Evolutionary conservation across 2,329 filamentous ascomycete genomes (phyloP), one percentile per base, ranked within the genome.

Genomic region (Aspergillus sojae): DNA sequence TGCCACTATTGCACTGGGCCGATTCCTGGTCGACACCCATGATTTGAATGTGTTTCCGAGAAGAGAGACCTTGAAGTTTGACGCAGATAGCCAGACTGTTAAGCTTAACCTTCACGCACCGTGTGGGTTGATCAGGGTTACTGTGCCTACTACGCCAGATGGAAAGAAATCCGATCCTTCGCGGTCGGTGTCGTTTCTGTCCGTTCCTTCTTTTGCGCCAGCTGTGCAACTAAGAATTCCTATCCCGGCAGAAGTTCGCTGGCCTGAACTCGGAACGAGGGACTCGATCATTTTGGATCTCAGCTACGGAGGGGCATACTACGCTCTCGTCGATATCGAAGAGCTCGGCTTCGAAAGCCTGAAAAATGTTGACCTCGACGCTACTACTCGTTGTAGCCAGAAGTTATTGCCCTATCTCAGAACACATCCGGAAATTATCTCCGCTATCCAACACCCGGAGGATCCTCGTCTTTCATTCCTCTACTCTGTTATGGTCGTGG

Each of bases 1-100:
- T 67, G 83, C 82, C 3, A 84, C 83, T 0, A 81, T 85, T 53
- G 83, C 83, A 0, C 67, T 85, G 14, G 82, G 82, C 2, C 74
- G 80, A 4, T 81, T 79, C 57, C 69, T 81, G 0, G 73, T 82
- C 23, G 81, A 83, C 61, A 76, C 75, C 3, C 72, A 79, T 60
- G 79, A 82, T 60, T 28, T 68, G 21, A 59, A 32, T 12, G 70
- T 82, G 16, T 84, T 84, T 60, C 77, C 81, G 0, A 68, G 67
- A 6, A 71, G 80, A 5, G 62, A 72, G 3, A 59, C 74, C 1
- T 62, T 83, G 21, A 50, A 63, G 2, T 67, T 73, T 50, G 72
- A 82, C 55, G 2, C 58, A 2, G 60, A 32, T 0, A 66, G 64
- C 4, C 66, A 70, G 14, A 72, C 71, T 2, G 73, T 75, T 0